phyloP scores from a whole-genome alignment of 768 basidiomycete species.

The Dioszegia aurantiaca region DNA sequence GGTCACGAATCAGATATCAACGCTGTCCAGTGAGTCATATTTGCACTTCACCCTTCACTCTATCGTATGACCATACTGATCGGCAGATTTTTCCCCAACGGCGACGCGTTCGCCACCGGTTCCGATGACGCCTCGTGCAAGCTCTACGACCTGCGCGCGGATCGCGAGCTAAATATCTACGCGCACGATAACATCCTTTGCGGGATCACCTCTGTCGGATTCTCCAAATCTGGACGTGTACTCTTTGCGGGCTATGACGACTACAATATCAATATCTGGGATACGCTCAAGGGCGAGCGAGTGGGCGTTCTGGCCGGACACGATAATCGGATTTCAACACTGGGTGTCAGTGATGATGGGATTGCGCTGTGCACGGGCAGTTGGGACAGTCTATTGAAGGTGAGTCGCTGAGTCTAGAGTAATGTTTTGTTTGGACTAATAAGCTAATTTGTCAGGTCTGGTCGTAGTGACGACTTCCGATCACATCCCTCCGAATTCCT shows the following conservation, averaged over 20 bases:
- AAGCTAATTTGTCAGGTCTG: constrained; percentile 25
- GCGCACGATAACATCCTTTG: constrained; percentile 98
- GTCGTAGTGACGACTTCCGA: too few relatives aligned
- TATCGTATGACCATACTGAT: neutral
- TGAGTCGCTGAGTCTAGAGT: constrained; percentile 56
- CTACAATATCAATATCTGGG: constrained; percentile 99
- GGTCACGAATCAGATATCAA: constrained; percentile 99
- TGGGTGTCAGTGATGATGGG: constrained; percentile 92
- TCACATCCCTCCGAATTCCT: neutral
- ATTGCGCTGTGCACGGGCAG: constrained; percentile 98
- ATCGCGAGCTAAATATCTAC: constrained; percentile 93
- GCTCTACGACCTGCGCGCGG: constrained; percentile 94
- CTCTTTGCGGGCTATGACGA: constrained; percentile 99
- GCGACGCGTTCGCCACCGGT: constrained; percentile 97
- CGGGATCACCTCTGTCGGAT: constrained; percentile 97
- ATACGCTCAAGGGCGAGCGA: constrained; percentile 95
- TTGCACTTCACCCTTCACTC: neutral
- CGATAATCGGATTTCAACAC: constrained; percentile 94
- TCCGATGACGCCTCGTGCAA: constrained; percentile 99
- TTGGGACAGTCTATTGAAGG: constrained; percentile 96
- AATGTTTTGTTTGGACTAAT: too few relatives aligned
- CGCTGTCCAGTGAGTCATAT: constrained; percentile 81
- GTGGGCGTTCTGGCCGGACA: constrained; percentile 96
- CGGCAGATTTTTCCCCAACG: constrained; percentile 94
- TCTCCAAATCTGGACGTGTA: constrained; percentile 95